Base-by-base conservation (phyloP, 768 basidiomycete species). In the Cyclocybe cylindracea region DNA sequence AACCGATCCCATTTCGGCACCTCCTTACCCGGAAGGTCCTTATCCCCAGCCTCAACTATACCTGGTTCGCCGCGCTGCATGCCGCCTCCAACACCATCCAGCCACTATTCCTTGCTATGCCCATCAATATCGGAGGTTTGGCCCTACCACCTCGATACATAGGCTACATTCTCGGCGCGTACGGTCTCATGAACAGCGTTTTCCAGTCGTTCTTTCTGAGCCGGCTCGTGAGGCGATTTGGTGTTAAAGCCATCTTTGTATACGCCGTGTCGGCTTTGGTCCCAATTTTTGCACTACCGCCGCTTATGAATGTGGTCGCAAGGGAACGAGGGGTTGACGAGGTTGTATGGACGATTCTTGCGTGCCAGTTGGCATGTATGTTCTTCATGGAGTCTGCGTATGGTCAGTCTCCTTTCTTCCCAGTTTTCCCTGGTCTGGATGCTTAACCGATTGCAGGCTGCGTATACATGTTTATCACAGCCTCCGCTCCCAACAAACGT, bases 41-140 rank as follows among this genome's bases (percentile, higher is more conserved):
- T 39, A 64, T 85, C 39, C 76, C 84, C 4, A 75, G 78, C 16
- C 60, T 70, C 14, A 86, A 86, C 59, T 87, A 87, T 58, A 78
- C 73, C 7, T 60, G 71, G 31, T 70, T 87, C 11, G 76, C 83
- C 5, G 62, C 84, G 8, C 52, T 66, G 4, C 60, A 75, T 51
- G 65, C 69, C 33, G 56, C 69, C 7, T 61, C 64, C 44, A 67
- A 63, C 34, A 62, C 66, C 4, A 50, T 75, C 13, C 69, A 72
- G 32, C 85, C 85, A 0, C 67, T 86, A 16, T 86, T 85, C 66
- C 73, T 77, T 45, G 76, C 83, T 18, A 84, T 83, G 3, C 80
- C 85, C 3, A 65, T 79, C 47, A 64, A 66, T 3, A 71, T 78
- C 5, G 86, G 86, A 10, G 85, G 85, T 0, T 76, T 86, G 19